phyloP scores from a whole-genome alignment of 768 basidiomycete genomes.

The Kwoniella botswanensis region DNA sequence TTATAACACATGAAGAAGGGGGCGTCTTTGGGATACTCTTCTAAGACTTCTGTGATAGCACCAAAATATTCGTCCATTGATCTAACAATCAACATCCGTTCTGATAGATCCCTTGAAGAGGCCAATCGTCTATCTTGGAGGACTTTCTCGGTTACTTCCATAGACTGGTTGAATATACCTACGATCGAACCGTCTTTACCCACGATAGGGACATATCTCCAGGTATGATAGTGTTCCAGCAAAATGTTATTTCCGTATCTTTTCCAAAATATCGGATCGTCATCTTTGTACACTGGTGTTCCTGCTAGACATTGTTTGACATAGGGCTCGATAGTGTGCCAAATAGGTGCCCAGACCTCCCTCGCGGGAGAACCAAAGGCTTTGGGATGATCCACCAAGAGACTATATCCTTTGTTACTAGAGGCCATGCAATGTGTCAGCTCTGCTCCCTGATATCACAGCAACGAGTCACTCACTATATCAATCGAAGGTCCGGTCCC shows the following conservation, averaged over 20 bases:
- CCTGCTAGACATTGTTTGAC: constrained; percentile 24
- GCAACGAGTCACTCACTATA: constrained; percentile 36
- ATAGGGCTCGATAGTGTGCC: constrained; percentile 37
- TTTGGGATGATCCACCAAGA: constrained; percentile 38
- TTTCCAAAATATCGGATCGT: constrained; percentile 36
- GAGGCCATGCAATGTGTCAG: background rate
- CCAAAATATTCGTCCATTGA: constrained; percentile 38
- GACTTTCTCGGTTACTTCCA: constrained; percentile 41
- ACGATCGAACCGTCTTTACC: constrained; percentile 34
- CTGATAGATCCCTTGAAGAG: constrained; percentile 42
- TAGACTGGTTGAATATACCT: constrained; percentile 45
- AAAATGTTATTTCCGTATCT: constrained; percentile 28
- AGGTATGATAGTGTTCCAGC: constrained; percentile 44
- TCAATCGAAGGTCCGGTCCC: constrained; percentile 38
- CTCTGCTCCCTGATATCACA: background rate
- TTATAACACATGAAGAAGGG: constrained; percentile 49
- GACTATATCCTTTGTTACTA: constrained; percentile 43
- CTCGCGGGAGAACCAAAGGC: constrained; percentile 36
- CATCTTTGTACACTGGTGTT: constrained; percentile 30
- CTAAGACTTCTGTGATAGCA: constrained; percentile 36
- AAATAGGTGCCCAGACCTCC: constrained; percentile 40
- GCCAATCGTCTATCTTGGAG: constrained; percentile 40
- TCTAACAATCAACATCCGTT: constrained; percentile 36
- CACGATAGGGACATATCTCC: constrained; percentile 47
- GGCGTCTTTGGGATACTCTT: constrained; percentile 42